A percentile compares a stretch with the other conserved stretches of the same genome.
Conservation (phyloP, 2,329 filamentous ascomycete species). For the Beauveria sp. region DNA sequence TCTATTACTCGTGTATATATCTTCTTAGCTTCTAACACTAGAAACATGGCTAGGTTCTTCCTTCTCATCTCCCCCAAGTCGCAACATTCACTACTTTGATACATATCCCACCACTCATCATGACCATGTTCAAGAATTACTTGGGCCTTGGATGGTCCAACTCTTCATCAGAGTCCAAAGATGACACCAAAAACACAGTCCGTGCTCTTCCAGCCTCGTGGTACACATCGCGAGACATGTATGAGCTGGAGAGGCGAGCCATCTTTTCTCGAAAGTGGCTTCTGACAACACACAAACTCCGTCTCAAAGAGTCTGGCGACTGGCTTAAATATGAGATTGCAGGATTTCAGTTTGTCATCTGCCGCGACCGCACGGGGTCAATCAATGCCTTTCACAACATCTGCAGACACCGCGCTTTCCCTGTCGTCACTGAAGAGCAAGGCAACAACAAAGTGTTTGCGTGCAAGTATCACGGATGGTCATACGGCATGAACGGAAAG, state of each 20-base stretch:
- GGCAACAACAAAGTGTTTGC: constrained; percentile 42
- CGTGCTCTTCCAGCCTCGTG: constrained; percentile 36
- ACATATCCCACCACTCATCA: not conserved
- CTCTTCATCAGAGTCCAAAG: constrained; percentile 9
- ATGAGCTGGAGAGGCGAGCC: constrained; percentile 40
- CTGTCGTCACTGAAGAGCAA: constrained; percentile 38
- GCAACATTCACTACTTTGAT: not conserved
- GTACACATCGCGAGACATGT: constrained; percentile 39
- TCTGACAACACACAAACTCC: constrained; percentile 39
- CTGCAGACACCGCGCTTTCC: constrained; percentile 51
- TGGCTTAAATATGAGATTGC: constrained; percentile 44
- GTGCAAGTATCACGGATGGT: constrained; percentile 54
- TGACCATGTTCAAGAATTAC: constrained; percentile 9
- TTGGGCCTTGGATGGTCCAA: constrained; percentile 8
- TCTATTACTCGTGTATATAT: not conserved
- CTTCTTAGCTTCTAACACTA: not conserved
- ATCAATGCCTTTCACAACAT: constrained; percentile 51
- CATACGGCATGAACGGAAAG: constrained; percentile 44
- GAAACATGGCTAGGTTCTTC: not conserved
- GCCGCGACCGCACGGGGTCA: constrained; percentile 35
- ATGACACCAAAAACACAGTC: constrained; percentile 8
- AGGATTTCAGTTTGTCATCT: constrained; percentile 43
- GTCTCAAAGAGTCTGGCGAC: constrained; percentile 40
- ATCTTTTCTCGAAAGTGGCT: constrained; percentile 45
- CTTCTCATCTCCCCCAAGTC: not conserved